Base-by-base conservation (phyloP, 225 moss, liverwort and hornwort genomes). In the Bryum argenteum region DNA sequence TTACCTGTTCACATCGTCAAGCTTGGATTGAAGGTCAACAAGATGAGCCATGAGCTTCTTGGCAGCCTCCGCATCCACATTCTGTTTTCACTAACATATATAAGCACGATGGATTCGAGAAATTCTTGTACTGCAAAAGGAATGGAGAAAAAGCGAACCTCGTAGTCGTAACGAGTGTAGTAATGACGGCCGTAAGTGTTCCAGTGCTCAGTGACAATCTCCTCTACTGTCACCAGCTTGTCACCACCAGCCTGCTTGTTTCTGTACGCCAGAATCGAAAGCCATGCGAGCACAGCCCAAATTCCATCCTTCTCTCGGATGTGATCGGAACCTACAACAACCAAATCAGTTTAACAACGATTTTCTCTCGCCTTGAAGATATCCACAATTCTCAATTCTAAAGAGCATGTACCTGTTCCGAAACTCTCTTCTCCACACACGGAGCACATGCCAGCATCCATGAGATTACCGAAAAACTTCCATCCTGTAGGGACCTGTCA, bases 381-480 rank as follows among this genome's bases (percentile, higher is more conserved):
- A 51, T 0, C 33, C 33, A 33, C 33, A 33, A 33, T 47, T n/a
- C 58, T 16, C 64, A 19, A 33, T 33, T 37, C n/a, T 23, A 43
- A 59, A 65, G 54, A 77, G 68, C 3, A 39, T 62, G 28, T 50
- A 87, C 87, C 87, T 81, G 97, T 97, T 75, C 97, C 94, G 74
- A 97, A 97, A 74, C 97, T 97, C 82, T 97, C 97, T 74, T 97
- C 94, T 63, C 94, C 97, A 55, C 94, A 97, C 11, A 97, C 83
- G 44, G 91, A 91, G 74, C 88, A 88, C 89, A 94, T 26, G 74
- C 97, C 92, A 45, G 97, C 94, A 74, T 97, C 97, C 97, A 97
- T 97, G 40, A 97, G 92, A 41, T 94, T 97, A 11, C 94, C 97
- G 52, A 97, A 97, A 77, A 97, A 97, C 82, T 97, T 97, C 97